Percentiles rank a stretch among this genome's conserved stretches.
Evolutionary conservation across 805 yeast species (phyloP).

Genomic region (Yarrowia deformans): DNA sequence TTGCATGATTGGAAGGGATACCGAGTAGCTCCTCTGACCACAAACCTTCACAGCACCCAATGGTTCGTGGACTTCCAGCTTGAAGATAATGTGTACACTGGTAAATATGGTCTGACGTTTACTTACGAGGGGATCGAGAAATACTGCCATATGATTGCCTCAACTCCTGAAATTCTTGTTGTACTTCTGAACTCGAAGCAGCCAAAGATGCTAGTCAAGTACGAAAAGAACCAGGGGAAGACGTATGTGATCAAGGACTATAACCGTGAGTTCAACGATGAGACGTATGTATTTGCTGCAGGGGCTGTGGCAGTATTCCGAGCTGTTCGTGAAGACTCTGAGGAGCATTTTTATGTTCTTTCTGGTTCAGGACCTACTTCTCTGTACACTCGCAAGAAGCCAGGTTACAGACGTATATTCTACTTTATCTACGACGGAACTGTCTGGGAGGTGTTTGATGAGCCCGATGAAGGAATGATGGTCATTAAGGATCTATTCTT

Average conservation of each 20-base stretch:
- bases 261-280: not conserved
- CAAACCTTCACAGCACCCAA: not conserved
- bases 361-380: not conserved
- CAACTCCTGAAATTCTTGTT: not conserved
- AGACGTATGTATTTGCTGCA: not conserved
- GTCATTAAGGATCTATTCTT: not conserved
- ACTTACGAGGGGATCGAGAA: not conserved
- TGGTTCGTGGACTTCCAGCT: not conserved
- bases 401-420: not conserved
- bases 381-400: not conserved
- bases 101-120: not conserved
- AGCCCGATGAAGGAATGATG: not conserved
- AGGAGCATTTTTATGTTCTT: not conserved
- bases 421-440: conserved; percentile 15
- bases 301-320: not conserved
- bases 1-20: not conserved
- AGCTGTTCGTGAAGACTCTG: not conserved
- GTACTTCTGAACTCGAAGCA: not conserved
- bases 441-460: conserved; percentile 4
- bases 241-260: not conserved
- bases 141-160: not conserved
- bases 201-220: not conserved
- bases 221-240: not conserved
- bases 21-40: not conserved
- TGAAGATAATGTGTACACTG: not conserved